Conservation (phyloP, 768 basidiomycete genomes). For the Boletales sp. region DNA sequence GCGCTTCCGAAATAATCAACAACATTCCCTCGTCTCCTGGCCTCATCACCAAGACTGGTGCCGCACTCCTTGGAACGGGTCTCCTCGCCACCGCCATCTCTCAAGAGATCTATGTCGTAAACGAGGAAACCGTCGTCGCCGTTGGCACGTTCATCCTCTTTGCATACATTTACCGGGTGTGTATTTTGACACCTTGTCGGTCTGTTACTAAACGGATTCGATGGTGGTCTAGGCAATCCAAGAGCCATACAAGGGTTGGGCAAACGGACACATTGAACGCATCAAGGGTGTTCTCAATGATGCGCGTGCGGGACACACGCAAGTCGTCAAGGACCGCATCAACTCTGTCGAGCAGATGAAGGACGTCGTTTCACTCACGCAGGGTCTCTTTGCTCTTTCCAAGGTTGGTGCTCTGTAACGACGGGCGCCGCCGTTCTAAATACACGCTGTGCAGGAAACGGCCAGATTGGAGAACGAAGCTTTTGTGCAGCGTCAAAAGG, state of each 20-base stretch:
- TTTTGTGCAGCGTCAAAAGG: slow-evolving; percentile 89
- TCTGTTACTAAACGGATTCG: slow-evolving; percentile 9
- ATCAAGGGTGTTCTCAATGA: slow-evolving; percentile 78
- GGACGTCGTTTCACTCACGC: slow-evolving; percentile 89
- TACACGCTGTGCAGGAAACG: slow-evolving; percentile 61
- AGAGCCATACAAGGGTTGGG: slow-evolving; percentile 92
- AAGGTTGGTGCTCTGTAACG: slow-evolving; percentile 50
- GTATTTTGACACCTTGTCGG: slow-evolving; percentile 17
- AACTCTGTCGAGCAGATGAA: slow-evolving; percentile 89
- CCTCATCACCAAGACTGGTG: slow-evolving; percentile 92
- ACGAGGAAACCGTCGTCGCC: slow-evolving; percentile 91
- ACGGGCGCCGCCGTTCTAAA: not conserved
- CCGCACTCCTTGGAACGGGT: slow-evolving; percentile 87
- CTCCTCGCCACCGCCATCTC: slow-evolving; percentile 90
- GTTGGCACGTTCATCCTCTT: slow-evolving; percentile 82
- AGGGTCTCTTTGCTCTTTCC: slow-evolving; percentile 87
- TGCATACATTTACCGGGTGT: slow-evolving; percentile 75
- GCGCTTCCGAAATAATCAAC: slow-evolving; percentile 87
- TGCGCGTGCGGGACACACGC: slow-evolving; percentile 86
- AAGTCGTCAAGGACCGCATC: slow-evolving; percentile 92
- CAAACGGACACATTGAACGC: slow-evolving; percentile 79
- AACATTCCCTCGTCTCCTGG: slow-evolving; percentile 79
- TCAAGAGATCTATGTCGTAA: slow-evolving; percentile 95
- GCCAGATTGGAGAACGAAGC: slow-evolving; percentile 85
- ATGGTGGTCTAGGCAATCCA: slow-evolving; percentile 53